phyloP scores from a whole-genome alignment of 176 grass and related monocot species.

The Aegilops bicornis region DNA sequence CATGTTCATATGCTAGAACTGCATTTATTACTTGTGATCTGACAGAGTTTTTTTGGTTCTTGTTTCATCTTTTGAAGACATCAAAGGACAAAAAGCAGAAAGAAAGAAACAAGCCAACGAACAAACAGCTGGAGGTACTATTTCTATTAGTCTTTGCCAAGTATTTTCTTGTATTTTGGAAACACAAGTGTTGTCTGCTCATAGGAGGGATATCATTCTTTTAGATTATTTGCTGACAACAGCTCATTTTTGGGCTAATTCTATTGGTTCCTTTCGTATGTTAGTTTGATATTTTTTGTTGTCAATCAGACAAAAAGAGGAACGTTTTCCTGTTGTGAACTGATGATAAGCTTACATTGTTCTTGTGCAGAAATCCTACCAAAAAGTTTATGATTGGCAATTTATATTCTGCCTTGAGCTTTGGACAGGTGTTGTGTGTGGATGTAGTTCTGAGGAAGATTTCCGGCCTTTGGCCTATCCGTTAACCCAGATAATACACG shows the following conservation, averaged over 20 bases:
- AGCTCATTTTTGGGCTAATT: neutral
- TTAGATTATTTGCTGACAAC: neutral
- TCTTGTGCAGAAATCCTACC: constrained; percentile 84
- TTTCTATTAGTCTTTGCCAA: neutral
- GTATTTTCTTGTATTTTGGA: neutral
- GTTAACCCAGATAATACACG: constrained; percentile 87
- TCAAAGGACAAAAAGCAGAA: constrained; percentile 73
- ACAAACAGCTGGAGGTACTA: constrained; percentile 71
- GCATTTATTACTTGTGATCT: constrained; percentile 23
- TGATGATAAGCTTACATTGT: constrained; percentile 22
- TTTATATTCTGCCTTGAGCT: constrained; percentile 98
- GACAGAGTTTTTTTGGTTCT: constrained; percentile 6
- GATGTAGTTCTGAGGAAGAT: constrained; percentile 58
- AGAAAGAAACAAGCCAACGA: constrained; percentile 62
- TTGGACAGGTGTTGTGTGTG: constrained; percentile 79
- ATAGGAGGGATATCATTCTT: neutral
- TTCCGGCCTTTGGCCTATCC: constrained; percentile 89
- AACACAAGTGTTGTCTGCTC: constrained; percentile 13
- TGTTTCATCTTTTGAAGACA: constrained; percentile 52
- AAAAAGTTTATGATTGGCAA: constrained; percentile 95
- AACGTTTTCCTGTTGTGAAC: constrained; percentile 18
- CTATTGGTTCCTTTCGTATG: neutral
- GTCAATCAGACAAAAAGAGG: neutral
- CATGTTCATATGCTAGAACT: constrained; percentile 6
- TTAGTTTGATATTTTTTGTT: constrained; percentile 9